Evolutionary conservation across 306 rosid genomes (phyloP), one percentile per base, ranked within the genome.

Genomic region (Cucumis hystrix): DNA sequence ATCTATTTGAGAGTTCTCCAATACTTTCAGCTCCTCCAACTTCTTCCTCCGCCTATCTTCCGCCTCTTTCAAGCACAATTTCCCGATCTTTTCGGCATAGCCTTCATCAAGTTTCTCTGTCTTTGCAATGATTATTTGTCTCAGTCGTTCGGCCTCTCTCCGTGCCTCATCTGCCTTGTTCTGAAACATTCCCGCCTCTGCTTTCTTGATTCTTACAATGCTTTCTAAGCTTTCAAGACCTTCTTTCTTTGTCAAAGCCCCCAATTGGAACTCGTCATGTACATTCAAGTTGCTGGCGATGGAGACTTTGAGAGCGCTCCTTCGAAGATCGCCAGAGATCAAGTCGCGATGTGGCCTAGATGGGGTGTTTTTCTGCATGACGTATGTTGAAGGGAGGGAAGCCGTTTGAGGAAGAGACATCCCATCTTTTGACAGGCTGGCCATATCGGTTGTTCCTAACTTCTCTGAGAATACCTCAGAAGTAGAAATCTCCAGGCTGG

Each of bases 111-210:
- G 77, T 83, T 91, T 90, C 8, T 87, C 86, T 1, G 81, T 81
- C 76, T 91, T 92, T 1, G 89, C 85, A 72, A 76, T 81, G 69
- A 92, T 77, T 85, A 92, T 87, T 84, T 82, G 87, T 77, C 81
- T 85, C 81, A 86, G 87, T 47, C 89, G 89, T 77, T 96, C 99
- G 0, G 99, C 99, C 64, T 91, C 99, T 75, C 96, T 85, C 82
- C 89, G 86, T 0, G 99, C 98, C 82, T 96, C 98, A 45, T 92
- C 98, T 1, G 99, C 98, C 84, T 92, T 96, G 84, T 80, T 86
- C 85, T 92, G 97, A 84, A 92, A 96, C 99, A 96, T 92, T 81
- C 85, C 84, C 1, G 98, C 94, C 78, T 96, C 99, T 1, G 99
- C 99, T 79, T 92, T 95, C 92, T 96, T 96, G 80, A 96, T 86